phyloP scores from a whole-genome alignment of 257 asterid species.

The Cruciata laevipes region DNA sequence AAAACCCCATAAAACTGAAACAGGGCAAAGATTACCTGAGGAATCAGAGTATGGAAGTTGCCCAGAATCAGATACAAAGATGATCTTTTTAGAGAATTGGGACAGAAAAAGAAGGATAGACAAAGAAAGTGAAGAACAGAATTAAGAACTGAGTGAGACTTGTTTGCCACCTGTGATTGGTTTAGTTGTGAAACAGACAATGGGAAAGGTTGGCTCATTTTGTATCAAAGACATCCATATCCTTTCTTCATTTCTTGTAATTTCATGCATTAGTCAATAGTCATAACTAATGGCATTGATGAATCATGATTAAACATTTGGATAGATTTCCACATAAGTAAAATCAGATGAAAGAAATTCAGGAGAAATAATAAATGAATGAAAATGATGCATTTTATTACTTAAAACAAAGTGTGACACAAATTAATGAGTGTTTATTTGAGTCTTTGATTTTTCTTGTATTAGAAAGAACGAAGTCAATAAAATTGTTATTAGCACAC shows the following conservation, averaged over 20 bases:
- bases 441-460: too few relatives aligned
- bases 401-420: too few relatives aligned
- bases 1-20: background rate
- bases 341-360: background rate
- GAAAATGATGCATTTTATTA: too few relatives aligned
- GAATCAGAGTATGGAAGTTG: constrained; percentile 11
- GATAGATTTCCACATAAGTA: too few relatives aligned
- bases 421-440: too few relatives aligned
- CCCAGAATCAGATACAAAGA: constrained; percentile 15
- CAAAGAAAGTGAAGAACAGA: constrained; percentile 8
- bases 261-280: constrained; percentile 9
- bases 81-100: constrained; percentile 7
- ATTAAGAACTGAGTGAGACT: background rate
- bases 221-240: background rate
- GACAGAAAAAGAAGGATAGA: background rate
- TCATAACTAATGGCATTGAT: too few relatives aligned
- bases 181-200: constrained; percentile 33
- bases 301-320: too few relatives aligned
- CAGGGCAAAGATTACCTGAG: constrained; percentile 27
- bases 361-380: background rate
- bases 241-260: background rate
- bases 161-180: constrained; percentile 17
- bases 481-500: too few relatives aligned
- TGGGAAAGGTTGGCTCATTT: constrained; percentile 18
- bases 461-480: too few relatives aligned